Evolutionary conservation across 1,284 basidiomycete species (phyloP), one percentile per base, ranked within the genome.

Genomic region (Phellopilus nigrolimitatus): DNA sequence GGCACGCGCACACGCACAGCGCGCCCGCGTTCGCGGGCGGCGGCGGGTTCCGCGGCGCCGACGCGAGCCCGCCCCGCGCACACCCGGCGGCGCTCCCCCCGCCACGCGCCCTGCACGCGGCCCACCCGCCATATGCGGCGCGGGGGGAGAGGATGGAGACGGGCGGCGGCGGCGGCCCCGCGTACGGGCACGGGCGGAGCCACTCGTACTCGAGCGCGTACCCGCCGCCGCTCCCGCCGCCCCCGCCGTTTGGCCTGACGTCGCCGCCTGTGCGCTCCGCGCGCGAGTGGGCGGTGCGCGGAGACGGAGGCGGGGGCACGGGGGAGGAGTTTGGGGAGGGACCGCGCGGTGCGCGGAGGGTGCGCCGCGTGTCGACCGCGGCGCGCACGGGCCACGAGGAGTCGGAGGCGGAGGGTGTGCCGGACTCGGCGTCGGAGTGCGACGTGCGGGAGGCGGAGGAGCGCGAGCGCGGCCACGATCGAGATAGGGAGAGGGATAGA

Each of bases 1-100:
- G 51, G 19, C 51, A 53, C 31, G 51, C 45, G 12, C 51, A 53
- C 25, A 53, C 51, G 10, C 51, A 48, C 17, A 53, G 51, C 25
- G 51, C 51, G 21, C 51, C 51, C 2, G 45, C 46, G 13, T 39
- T 53, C 17, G 31, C 46, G 10, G 47, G 51, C 17, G 19, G 27
- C n/a, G n/a, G 21, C 30, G 30, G 28, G 15, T 3, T 17, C 33
- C 4, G 19, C 28, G 15, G 37, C 9, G 4, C 22, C 47, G 33
- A 41, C 39, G 6, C n/a, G 6, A 7, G 22, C 19, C 19, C 27
- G 2, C 39, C 27, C 15, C 17, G n/a, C 15, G 2, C 36, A 13
- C 39, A 41, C 24, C 17, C n/a, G 4, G 31, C 36, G 5, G 43
- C 22, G 17, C 41, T 44, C 19, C 49, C 41, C 3, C 49, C 42